Conservation (phyloP, 257 asterid species). For the Solanum clarkiae region DNA sequence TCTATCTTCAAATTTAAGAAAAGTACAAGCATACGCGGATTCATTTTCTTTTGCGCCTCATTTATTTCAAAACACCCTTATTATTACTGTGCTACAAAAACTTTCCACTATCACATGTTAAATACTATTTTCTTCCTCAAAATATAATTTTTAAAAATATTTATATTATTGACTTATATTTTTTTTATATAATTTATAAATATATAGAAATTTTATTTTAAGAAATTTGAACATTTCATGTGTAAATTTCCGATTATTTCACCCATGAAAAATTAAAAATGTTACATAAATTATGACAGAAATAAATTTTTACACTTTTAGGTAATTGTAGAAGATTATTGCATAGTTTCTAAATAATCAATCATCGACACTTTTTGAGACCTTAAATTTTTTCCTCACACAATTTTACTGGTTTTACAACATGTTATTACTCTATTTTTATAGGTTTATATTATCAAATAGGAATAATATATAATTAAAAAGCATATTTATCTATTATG, state of each 20-base stretch:
- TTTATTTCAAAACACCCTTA: conserved; percentile 5
- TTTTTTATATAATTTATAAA: too few species aligned
- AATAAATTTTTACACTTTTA: neutral
- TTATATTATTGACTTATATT: too few species aligned
- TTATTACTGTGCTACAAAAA: neutral
- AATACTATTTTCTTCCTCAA: neutral
- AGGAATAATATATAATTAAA: too few species aligned
- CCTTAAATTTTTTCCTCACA: neutral
- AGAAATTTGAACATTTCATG: too few species aligned
- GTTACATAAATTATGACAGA: neutral
- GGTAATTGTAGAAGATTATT: neutral
- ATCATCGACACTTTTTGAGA: neutral
- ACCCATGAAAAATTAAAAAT: too few species aligned
- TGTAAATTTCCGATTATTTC: too few species aligned
- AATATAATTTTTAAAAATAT: too few species aligned
- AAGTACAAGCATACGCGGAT: neutral
- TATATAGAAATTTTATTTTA: too few species aligned
- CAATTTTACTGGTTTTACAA: neutral
- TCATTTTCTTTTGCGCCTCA: conserved; percentile 18
- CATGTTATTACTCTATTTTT: too few species aligned
- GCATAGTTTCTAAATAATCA: neutral
- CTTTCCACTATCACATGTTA: conserved; percentile 14
- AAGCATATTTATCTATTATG: too few species aligned
- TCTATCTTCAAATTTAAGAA: neutral
- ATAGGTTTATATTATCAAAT: too few species aligned